phyloP scores from a whole-genome alignment of 331 rosid genomes.

The Pyracantha coccinea region DNA sequence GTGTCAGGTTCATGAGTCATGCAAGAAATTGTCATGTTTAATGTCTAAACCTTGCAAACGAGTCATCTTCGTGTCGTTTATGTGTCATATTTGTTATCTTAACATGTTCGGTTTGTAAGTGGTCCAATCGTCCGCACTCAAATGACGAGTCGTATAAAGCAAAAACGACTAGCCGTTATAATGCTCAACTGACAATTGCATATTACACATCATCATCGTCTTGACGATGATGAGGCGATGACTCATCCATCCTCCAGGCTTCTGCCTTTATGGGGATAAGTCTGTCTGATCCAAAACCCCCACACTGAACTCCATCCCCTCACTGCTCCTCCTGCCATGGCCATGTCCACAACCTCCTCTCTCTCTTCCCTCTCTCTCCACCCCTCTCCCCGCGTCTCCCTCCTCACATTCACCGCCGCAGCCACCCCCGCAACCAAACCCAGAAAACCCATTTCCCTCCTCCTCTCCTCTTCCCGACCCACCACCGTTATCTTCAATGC shows the following conservation, averaged over 20 bases:
- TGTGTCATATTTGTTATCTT: too few relatives aligned
- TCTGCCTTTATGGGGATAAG: background rate
- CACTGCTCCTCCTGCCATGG: constrained; percentile 4
- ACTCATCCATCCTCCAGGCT: background rate
- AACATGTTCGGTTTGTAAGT: too few relatives aligned
- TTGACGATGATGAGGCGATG: background rate
- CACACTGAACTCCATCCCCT: background rate
- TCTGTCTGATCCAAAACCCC: background rate
- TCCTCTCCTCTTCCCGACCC: constrained; percentile 17
- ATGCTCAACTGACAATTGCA: background rate
- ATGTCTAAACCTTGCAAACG: too few relatives aligned
- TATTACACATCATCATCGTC: background rate
- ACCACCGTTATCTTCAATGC: constrained; percentile 14
- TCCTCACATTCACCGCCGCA: constrained; percentile 26
- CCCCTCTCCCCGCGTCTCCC: constrained; percentile 33
- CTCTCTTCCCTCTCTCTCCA: constrained; percentile 51
- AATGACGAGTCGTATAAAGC: background rate
- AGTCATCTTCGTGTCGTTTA: too few relatives aligned
- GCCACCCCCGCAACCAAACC: constrained; percentile 11
- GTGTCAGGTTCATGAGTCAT: too few relatives aligned
- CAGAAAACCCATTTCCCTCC: constrained; percentile 3
- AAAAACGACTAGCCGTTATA: background rate
- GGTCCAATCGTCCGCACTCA: too few relatives aligned
- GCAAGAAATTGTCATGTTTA: too few relatives aligned
- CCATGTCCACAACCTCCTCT: constrained; percentile 50